These are phyloP conservation scores for Lentinus tigrinus DNA, from an alignment of 768 basidiomycete species.

Conservation along the genomic window DNA sequence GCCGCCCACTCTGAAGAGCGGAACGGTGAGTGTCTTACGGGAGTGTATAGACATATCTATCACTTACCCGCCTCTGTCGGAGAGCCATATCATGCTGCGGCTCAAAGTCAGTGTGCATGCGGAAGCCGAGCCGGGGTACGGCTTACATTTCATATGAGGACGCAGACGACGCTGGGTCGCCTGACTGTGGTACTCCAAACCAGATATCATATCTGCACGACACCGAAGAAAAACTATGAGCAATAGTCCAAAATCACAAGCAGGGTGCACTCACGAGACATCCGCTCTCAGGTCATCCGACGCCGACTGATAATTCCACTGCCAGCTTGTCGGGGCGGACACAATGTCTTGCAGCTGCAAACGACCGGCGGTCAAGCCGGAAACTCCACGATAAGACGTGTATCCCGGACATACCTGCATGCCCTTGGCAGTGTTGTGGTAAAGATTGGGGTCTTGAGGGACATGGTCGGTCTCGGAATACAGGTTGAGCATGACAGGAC, in stretches of 20 bases:
- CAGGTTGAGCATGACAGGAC: background rate
- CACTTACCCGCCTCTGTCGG: conserved; percentile 50
- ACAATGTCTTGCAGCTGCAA: conserved; percentile 40
- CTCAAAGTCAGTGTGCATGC: background rate
- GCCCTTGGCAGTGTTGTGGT: conserved; percentile 46
- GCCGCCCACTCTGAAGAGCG: conserved; percentile 31
- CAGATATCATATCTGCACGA: conserved; percentile 57
- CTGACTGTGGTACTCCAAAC: conserved; percentile 44
- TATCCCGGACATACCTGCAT: conserved; percentile 35
- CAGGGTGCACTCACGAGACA: conserved; percentile 39
- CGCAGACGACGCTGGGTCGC: conserved; percentile 42
- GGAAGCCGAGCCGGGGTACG: background rate
- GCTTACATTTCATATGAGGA: conserved; percentile 49
- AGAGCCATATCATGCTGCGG: conserved; percentile 54
- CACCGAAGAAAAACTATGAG: too few relatives aligned
- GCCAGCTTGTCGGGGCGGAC: conserved; percentile 50
- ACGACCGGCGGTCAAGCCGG: background rate
- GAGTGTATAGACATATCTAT: background rate
- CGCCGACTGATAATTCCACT: conserved; percentile 46
- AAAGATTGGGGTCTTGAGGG: conserved; percentile 42
- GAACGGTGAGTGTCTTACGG: too few relatives aligned
- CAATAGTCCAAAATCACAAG: too few relatives aligned
- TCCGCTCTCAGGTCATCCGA: conserved; percentile 51
- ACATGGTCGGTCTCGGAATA: background rate
- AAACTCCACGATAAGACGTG: too few relatives aligned